Base-by-base conservation (phyloP, 2,329 filamentous ascomycete genomes). In the Botrytis fragariae region DNA sequence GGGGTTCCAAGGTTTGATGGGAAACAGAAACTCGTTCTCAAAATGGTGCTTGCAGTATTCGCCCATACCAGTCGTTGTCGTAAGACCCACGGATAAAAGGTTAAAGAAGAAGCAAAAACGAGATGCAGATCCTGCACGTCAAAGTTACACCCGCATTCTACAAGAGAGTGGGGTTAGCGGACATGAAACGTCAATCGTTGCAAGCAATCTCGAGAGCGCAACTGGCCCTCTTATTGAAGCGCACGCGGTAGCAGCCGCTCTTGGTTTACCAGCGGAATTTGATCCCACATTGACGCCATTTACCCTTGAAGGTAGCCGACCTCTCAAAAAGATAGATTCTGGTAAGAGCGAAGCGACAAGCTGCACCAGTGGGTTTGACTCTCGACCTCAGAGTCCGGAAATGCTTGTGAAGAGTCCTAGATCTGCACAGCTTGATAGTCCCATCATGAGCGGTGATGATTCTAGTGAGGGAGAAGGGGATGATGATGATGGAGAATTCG, bases 31-130 rank as follows among this genome's bases (percentile, higher is more conserved):
- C 62, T 92, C 89, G 4, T 90, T 93, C 35, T 92, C 90, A 16
- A 93, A 93, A 80, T 93, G 92, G 82, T 93, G 91, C 79, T 84
- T 93, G 29, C 91, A 93, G 79, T 90, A 92, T 79, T 92, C 90
- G 0, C 91, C 91, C 0, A 90, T 93, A 20, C 91, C 91, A 1
- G 91, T 93, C 22, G 91, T 93, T 67, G 91, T 93, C 59, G 91
- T 93, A 1, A 87, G 91, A 8, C 91, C 91, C 32, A 89, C 88
- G 14, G 87, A 88, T 29, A 92, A 92, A 82, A 87, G 91, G 25
- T 86, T 91, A 79, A 92, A 92, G 81, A 92, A 92, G 81, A 92
- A 92, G 81, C 86, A 85, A 77, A 93, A 93, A 82, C 87, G 91
- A 71, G 86, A 88, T 68, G 86, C 88, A 62, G 90, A 93, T 77